Evolutionary conservation across 1,284 basidiomycete species (phyloP).

Genomic region (Sanguinoderma infundibulare): DNA sequence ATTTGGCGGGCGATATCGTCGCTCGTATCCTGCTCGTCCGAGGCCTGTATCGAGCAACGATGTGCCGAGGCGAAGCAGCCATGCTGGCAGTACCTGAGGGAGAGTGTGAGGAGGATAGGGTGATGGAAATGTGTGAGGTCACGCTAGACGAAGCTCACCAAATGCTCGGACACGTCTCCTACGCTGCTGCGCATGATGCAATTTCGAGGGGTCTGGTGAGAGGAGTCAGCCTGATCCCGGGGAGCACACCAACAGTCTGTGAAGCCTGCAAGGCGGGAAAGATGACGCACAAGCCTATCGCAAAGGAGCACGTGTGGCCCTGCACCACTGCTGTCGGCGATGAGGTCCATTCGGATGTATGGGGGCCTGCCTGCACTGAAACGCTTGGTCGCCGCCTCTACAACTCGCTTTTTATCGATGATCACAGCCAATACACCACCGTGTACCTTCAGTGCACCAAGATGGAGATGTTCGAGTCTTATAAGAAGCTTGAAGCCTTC

Average conservation of each 20-base stretch:
- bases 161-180: conserved; percentile 8
- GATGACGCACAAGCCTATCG: conserved; percentile 22
- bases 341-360: conserved; percentile 28
- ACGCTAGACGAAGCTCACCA: conserved; percentile 9
- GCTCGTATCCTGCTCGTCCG: background rate
- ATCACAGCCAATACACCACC: conserved; percentile 9
- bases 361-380: conserved; percentile 28
- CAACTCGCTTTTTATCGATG: conserved; percentile 30
- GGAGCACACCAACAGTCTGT: conserved; percentile 7
- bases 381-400: conserved; percentile 24
- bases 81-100: background rate
- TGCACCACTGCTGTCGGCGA: conserved; percentile 22
- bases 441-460: conserved; percentile 24
- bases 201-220: conserved; percentile 6
- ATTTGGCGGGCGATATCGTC: background rate
- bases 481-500: conserved; percentile 21
- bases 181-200: background rate
- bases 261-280: conserved; percentile 28
- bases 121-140: background rate
- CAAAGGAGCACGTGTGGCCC: conserved; percentile 13
- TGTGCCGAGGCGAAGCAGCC: background rate
- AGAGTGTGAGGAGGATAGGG: too few relatives aligned
- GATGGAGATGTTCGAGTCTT: conserved; percentile 24
- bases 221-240: background rate
- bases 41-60: background rate